These are phyloP conservation scores for Setaria italica DNA, from an alignment of 202 grass and related monocot genomes.

Conservation along the genomic window DNA sequence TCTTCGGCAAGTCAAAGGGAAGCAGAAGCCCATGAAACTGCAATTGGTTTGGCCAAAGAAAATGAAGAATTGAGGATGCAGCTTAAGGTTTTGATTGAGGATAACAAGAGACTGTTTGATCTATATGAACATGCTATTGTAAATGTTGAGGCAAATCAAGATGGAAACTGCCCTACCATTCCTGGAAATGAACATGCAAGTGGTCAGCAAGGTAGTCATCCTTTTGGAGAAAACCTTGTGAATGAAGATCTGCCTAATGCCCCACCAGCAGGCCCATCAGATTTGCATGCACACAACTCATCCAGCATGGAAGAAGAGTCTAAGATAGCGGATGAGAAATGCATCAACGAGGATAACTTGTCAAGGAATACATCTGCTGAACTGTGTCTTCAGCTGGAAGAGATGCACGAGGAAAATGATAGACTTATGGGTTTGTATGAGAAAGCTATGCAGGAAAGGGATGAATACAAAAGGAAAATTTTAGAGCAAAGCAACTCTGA, in stretches of 20 bases:
- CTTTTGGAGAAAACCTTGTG: slow-evolving; percentile 27
- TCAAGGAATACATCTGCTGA: slow-evolving; percentile 50
- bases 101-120: slow-evolving; percentile 73
- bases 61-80: slow-evolving; percentile 84
- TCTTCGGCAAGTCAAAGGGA: slow-evolving; percentile 92
- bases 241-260: neutral
- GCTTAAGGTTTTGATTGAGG: slow-evolving; percentile 77
- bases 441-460: slow-evolving; percentile 94
- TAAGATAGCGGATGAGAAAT: slow-evolving; percentile 31
- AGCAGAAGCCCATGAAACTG: slow-evolving; percentile 94
- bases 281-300: slow-evolving; percentile 37
- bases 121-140: slow-evolving; percentile 63
- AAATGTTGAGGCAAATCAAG: slow-evolving; percentile 44
- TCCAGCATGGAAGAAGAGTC: slow-evolving; percentile 16
- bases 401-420: slow-evolving; percentile 98
- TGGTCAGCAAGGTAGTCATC: slow-evolving; percentile 42
- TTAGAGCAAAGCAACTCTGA: slow-evolving; percentile 51
- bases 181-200: slow-evolving; percentile 36
- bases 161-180: slow-evolving; percentile 9
- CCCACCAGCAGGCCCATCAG: slow-evolving; percentile 8
- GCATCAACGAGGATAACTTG: slow-evolving; percentile 31
- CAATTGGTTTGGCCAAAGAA: slow-evolving; percentile 84
- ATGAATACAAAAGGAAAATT: slow-evolving; percentile 73
- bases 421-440: slow-evolving; percentile 94
- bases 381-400: slow-evolving; percentile 70